Conservation (phyloP, 148 eudicot genomes). For the Pharnaceum exiguum region DNA sequence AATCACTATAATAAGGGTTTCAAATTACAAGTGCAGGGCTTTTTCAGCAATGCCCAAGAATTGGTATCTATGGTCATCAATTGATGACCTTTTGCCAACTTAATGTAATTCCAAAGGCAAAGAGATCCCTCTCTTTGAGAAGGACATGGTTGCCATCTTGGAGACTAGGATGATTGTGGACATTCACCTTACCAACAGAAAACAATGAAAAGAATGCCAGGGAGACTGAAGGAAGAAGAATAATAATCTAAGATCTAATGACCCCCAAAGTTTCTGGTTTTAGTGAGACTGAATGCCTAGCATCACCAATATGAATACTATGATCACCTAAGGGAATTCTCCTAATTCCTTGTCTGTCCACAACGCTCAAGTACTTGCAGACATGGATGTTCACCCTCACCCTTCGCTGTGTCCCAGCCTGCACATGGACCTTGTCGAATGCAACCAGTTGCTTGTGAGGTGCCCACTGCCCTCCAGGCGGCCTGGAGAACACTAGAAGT, state of each 20-base stretch:
- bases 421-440: constrained; percentile 58
- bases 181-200: neutral
- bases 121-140: constrained; percentile 2
- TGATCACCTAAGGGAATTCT: constrained; percentile 79
- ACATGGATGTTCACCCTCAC: constrained; percentile 55
- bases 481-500: constrained; percentile 57
- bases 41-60: constrained; percentile 5
- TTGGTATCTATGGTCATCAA: constrained; percentile 11
- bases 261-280: constrained; percentile 30
- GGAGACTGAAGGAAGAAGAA: no score
- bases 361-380: constrained; percentile 76
- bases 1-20: constrained; percentile 7
- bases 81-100: constrained; percentile 11
- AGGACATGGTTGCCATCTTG: neutral
- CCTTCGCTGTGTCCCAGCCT: constrained; percentile 40
- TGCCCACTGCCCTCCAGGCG: constrained; percentile 60
- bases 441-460: constrained; percentile 75
- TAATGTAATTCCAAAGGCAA: neutral
- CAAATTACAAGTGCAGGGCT: constrained; percentile 3
- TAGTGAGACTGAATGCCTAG: constrained; percentile 51
- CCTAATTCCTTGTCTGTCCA: constrained; percentile 61
- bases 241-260: constrained; percentile 8
- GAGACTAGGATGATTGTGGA: neutral
- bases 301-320: constrained; percentile 58
- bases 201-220: neutral